Evolutionary conservation across 768 basidiomycete species (phyloP).

Genomic region (Termitomyces sp.): DNA sequence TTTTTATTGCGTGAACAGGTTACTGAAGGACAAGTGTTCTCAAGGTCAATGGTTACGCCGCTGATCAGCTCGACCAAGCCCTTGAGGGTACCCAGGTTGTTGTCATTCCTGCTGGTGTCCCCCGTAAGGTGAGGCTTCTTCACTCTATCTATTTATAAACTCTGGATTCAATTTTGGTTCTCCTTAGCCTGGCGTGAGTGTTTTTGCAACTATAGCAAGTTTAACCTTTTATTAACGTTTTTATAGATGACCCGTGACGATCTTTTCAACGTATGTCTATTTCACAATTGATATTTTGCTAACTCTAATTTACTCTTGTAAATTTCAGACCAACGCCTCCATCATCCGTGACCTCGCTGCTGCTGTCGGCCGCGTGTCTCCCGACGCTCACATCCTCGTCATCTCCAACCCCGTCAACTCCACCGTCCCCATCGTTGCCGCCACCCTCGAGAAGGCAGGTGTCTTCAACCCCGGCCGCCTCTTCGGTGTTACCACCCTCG

Average conservation of each 20-base stretch:
- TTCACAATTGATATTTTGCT: background rate
- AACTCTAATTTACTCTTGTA: constrained; percentile 1
- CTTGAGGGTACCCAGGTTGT: constrained; percentile 89
- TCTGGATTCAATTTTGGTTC: constrained; percentile 25
- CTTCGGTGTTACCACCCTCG: constrained; percentile 98
- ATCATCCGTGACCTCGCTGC: constrained; percentile 96
- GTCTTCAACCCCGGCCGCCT: constrained; percentile 86
- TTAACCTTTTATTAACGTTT: constrained; percentile 25
- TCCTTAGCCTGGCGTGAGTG: constrained; percentile 77
- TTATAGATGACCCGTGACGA: constrained; percentile 93
- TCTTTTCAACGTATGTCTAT: constrained; percentile 80
- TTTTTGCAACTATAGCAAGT: constrained; percentile 8
- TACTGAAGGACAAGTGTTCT: constrained; percentile 15
- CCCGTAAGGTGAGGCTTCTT: constrained; percentile 74
- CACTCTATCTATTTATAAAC: background rate
- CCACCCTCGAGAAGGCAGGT: constrained; percentile 87
- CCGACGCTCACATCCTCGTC: constrained; percentile 90
- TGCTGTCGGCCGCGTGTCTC: constrained; percentile 81
- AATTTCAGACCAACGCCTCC: constrained; percentile 84
- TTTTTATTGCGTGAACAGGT: background rate
- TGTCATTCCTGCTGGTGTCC: constrained; percentile 98
- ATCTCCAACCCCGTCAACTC: constrained; percentile 99
- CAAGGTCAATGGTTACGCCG: constrained; percentile 77
- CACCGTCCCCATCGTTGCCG: constrained; percentile 96
- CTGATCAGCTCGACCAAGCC: constrained; percentile 86